A percentile compares a stretch with the other conserved stretches of the same genome.
phyloP scores from a whole-genome alignment of 768 basidiomycete species.

The Chalciporus pseudorubinellus region DNA sequence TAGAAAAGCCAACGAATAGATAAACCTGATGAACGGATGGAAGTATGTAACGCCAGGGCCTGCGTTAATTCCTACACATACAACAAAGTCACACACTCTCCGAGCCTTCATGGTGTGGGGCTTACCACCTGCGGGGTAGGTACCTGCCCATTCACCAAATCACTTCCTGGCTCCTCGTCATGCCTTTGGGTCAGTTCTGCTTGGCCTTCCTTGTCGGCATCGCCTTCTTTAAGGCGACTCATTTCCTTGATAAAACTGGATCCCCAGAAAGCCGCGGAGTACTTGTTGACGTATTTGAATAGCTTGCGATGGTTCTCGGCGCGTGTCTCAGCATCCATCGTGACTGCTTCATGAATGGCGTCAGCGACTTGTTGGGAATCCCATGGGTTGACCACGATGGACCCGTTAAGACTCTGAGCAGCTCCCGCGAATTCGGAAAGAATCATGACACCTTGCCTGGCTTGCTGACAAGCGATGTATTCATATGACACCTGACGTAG shows the following conservation, averaged over 20 bases:
- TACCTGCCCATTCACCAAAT: slow-evolving; percentile 39
- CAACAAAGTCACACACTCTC: slow-evolving; percentile 31
- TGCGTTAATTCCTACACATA: slow-evolving; percentile 27
- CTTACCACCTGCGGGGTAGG: slow-evolving; percentile 35
- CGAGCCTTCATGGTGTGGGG: slow-evolving; percentile 30
- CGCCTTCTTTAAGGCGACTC: slow-evolving; percentile 52
- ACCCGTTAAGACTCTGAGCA: slow-evolving; percentile 92
- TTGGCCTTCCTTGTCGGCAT: slow-evolving; percentile 35
- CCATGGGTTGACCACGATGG: slow-evolving; percentile 98
- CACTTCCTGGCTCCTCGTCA: slow-evolving; percentile 37
- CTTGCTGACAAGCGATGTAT: slow-evolving; percentile 93
- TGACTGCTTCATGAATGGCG: slow-evolving; percentile 94
- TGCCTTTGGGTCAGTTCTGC: slow-evolving; percentile 34
- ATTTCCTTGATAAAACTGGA: slow-evolving; percentile 87
- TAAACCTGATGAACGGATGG: slow-evolving; percentile 21
- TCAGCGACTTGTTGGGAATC: slow-evolving; percentile 98
- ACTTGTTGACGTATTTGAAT: slow-evolving; percentile 95
- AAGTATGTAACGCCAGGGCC: slow-evolving; percentile 24
- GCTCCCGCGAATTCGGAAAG: slow-evolving; percentile 98
- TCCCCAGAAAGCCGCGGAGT: slow-evolving; percentile 91
- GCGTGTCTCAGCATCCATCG: slow-evolving; percentile 78
- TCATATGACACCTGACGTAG: slow-evolving; percentile 90
- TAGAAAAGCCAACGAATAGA: slow-evolving; percentile 36
- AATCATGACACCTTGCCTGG: slow-evolving; percentile 94
- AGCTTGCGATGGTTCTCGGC: slow-evolving; percentile 93